A percentile compares a stretch with the other conserved stretches of the same genome.
Evolutionary conservation across 2,329 filamentous ascomycete species (phyloP).

Genomic region (Fusarium armeniacum): DNA sequence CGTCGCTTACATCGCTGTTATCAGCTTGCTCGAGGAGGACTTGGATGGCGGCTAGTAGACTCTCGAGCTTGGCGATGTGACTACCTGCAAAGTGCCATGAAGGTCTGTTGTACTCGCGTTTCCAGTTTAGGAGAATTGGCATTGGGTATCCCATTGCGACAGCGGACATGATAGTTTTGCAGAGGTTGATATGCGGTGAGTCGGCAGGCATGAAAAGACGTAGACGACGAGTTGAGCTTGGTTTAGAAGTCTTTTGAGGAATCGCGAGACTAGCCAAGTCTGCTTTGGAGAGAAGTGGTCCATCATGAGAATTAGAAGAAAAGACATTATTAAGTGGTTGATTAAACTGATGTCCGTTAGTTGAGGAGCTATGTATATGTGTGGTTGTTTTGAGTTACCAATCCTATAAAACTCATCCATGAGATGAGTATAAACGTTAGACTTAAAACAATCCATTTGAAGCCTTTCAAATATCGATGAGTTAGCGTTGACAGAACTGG

Average conservation of each 20-base stretch:
- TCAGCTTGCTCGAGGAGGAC: constrained; percentile 44
- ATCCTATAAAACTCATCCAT: constrained; percentile 16
- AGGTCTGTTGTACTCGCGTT: constrained; percentile 55
- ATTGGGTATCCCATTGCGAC: constrained; percentile 57
- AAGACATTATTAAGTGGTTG: background rate
- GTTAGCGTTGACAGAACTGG: background rate
- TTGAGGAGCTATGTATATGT: accelerated
- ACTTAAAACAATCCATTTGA: constrained; percentile 14
- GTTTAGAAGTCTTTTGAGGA: constrained; percentile 2
- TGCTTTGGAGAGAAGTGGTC: constrained; percentile 12
- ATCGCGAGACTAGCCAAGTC: constrained; percentile 29
- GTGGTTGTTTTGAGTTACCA: background rate
- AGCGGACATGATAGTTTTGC: constrained; percentile 57
- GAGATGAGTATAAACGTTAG: constrained; percentile 19
- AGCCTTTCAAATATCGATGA: constrained; percentile 9
- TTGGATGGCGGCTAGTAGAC: constrained; percentile 52
- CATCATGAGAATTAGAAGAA: background rate
- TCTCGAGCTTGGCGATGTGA: constrained; percentile 57
- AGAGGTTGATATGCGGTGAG: constrained; percentile 55
- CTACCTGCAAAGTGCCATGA: constrained; percentile 57
- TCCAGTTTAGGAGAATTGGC: constrained; percentile 57
- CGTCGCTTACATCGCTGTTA: constrained; percentile 39
- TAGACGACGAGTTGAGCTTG: constrained; percentile 47
- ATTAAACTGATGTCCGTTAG: constrained; percentile 35
- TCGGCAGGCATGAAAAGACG: constrained; percentile 59